phyloP scores from a whole-genome alignment of 1,139 yeast genomes.

The Taiozyma sp. region DNA sequence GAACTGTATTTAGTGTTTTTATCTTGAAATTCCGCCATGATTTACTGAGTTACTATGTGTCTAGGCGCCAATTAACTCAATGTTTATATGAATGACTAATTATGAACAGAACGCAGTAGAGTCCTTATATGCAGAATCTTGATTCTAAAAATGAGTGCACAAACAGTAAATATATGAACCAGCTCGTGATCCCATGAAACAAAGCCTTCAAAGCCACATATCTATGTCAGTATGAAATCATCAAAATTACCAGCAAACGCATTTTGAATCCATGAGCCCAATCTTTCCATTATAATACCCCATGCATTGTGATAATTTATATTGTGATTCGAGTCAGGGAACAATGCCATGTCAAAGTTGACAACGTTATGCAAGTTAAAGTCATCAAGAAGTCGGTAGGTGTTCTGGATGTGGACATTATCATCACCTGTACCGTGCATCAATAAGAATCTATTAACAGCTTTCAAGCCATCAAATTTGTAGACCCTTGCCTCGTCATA shows the following conservation, averaged over 20 bases:
- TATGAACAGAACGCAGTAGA: too few species aligned
- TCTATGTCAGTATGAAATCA: not conserved
- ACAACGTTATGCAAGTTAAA: constrained; percentile 56
- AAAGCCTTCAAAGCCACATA: too few species aligned
- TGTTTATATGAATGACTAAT: too few species aligned
- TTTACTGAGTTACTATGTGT: too few species aligned
- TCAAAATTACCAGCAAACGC: constrained; percentile 48
- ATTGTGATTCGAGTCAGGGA: constrained; percentile 80
- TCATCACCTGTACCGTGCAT: constrained; percentile 94
- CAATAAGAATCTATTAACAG: constrained; percentile 51
- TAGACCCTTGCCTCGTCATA: constrained; percentile 40
- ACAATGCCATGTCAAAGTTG: constrained; percentile 75
- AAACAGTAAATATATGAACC: not conserved
- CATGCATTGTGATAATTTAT: constrained; percentile 70
- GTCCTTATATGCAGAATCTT: not conserved
- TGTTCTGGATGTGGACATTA: constrained; percentile 82
- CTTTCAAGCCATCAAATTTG: constrained; percentile 38
- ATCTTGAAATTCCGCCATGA: too few species aligned
- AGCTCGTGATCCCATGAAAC: too few species aligned
- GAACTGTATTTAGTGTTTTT: not conserved
- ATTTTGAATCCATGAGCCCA: constrained; percentile 53
- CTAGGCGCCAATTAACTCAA: too few species aligned
- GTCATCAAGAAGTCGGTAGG: constrained; percentile 60
- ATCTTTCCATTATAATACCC: constrained; percentile 57
- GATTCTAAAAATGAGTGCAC: not conserved